Evolutionary conservation across 2,329 filamentous ascomycete genomes (phyloP).

Genomic region (Coniosporium tulheliwenetii): DNA sequence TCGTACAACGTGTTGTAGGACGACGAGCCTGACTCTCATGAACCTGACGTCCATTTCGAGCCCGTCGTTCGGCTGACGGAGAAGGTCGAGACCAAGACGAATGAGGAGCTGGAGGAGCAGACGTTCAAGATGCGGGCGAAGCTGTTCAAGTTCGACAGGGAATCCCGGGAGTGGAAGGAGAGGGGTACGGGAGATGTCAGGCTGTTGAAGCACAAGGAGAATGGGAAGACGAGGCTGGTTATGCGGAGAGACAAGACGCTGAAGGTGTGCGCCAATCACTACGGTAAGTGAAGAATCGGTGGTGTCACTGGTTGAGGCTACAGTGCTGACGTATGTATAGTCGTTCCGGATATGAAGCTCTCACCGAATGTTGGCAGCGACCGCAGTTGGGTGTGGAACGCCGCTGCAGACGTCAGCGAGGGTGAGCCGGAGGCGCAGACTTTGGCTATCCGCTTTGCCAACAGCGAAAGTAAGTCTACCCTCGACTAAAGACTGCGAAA

Average conservation of each 20-base stretch:
- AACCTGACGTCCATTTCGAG: constrained; percentile 91
- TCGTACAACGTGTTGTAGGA: constrained; percentile 3
- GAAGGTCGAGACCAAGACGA: constrained; percentile 93
- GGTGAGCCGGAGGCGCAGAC: constrained; percentile 94
- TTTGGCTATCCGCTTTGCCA: constrained; percentile 92
- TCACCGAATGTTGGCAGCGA: constrained; percentile 96
- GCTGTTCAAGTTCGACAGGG: constrained; percentile 94
- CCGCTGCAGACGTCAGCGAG: constrained; percentile 92
- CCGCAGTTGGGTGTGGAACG: constrained; percentile 99
- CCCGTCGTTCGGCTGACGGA: constrained; percentile 92
- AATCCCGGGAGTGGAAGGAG: constrained; percentile 96
- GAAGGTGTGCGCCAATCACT: constrained; percentile 99
- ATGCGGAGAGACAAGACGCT: constrained; percentile 99
- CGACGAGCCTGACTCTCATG: constrained; percentile 62
- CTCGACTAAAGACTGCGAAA: background rate
- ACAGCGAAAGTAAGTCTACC: constrained; percentile 70
- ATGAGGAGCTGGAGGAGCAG: constrained; percentile 96
- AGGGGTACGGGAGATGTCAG: constrained; percentile 92
- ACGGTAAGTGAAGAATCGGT: constrained; percentile 49
- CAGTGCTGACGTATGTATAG: constrained; percentile 29
- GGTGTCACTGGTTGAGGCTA: background rate
- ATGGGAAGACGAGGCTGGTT: constrained; percentile 90
- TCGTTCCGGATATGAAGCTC: constrained; percentile 97
- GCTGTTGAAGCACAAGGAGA: constrained; percentile 97
- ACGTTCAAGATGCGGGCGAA: constrained; percentile 99